Base-by-base conservation (phyloP, 2,329 filamentous ascomycete species). In the Phoma sp. region DNA sequence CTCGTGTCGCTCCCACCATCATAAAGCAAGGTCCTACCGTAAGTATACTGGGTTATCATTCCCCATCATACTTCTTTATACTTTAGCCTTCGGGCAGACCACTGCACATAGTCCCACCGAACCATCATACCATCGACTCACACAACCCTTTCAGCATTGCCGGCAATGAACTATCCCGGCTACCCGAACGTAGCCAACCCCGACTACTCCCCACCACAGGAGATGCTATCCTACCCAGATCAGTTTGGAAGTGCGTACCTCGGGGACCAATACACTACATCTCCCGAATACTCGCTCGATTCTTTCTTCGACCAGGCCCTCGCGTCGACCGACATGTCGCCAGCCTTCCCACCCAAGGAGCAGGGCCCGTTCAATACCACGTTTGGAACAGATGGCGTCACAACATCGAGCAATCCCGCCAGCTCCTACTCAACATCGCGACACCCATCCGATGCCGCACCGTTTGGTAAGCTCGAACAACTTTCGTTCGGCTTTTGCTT, bases 271-370 rank as follows among this genome's bases (percentile, higher is more conserved):
- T 72, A 65, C 57, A 62, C 60, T 12, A 44, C 55, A 24, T 57
- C 51, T 22, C 62, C 68, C 19, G 61, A 72, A 47, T 60, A 67
- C 55, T 60, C 68, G 8, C 51, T 71, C 51, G 64, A 66, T 29
- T 54, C 63, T 27, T 72, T 69, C 53, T 63, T 75, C 55, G 65
- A 73, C 55, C 65, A 62, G 47, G 63, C 65, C n/a, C 54, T 68
- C 44, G 65, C 56, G 45, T 63, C 67, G 15, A 54, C 62, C 27
- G 69, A 73, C 35, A 53, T 59, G 51, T 46, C 63, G 4, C 47
- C 62, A 2, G 35, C 41, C 25, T 67, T 63, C 32, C 39, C 63
- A 0, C 44, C 57, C 3, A 67, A 70, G 51, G 51, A 56, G 17
- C 57, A 58, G 27, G 40, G 48, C 24, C 35, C 45, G 9, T 61